Percentiles rank a stretch among this genome's conserved stretches.
These are phyloP conservation scores for Cytidiella melzeri DNA, from an alignment of 768 basidiomycete species.

Conservation along the genomic window DNA sequence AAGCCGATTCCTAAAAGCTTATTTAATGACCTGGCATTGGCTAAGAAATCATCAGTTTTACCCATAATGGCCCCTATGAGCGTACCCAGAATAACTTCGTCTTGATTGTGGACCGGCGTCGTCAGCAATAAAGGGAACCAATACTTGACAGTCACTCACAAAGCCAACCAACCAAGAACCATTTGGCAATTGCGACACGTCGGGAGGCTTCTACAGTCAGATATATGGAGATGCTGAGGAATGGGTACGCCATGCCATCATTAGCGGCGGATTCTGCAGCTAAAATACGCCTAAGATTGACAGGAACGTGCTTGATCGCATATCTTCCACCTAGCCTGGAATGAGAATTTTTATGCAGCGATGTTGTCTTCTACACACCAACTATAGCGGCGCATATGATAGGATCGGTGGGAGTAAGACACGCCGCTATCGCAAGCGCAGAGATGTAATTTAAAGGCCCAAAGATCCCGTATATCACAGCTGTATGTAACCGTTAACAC, in stretches of 20 bases:
- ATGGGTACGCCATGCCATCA: constrained; percentile 94
- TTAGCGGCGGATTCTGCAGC: constrained; percentile 92
- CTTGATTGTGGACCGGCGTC: too few species aligned
- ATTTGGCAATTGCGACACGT: constrained; percentile 65
- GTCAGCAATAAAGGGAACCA: too few species aligned
- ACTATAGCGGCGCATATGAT: constrained; percentile 84
- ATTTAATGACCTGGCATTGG: background rate
- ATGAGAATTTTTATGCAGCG: background rate
- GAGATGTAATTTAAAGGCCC: constrained; percentile 67
- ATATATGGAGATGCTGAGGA: constrained; percentile 82
- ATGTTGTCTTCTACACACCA: constrained; percentile 28
- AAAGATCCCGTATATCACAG: constrained; percentile 64
- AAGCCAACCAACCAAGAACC: constrained; percentile 83
- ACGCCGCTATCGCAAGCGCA: constrained; percentile 81
- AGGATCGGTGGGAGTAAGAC: constrained; percentile 91
- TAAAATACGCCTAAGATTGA: constrained; percentile 72
- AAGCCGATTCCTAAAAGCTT: constrained; percentile 50
- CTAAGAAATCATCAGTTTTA: constrained; percentile 7
- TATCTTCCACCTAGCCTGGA: constrained; percentile 55
- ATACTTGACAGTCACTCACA: constrained; percentile 44
- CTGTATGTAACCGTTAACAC: constrained; percentile 28
- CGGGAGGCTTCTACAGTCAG: constrained; percentile 65
- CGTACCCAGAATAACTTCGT: constrained; percentile 76
- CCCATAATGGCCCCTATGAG: constrained; percentile 56
- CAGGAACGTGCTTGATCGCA: constrained; percentile 63